Percentiles rank a stretch among this genome's conserved stretches.
Evolutionary conservation across 345 rosid genomes (phyloP).

Genomic region (Eucalyptus pauciflora): DNA sequence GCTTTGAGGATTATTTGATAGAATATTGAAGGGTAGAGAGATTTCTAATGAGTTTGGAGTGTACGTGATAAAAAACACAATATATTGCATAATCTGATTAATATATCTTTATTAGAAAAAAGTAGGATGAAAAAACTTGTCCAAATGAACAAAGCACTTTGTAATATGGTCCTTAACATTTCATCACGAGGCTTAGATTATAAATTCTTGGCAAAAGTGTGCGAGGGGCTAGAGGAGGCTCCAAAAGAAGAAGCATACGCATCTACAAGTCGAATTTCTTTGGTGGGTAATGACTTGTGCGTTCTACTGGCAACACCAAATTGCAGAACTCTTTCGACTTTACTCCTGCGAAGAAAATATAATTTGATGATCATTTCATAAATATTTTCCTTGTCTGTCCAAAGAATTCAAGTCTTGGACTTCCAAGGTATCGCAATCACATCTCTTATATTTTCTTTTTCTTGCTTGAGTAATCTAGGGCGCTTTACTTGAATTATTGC

Average conservation of each 20-base stretch:
- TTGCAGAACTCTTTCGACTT: background rate
- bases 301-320: background rate
- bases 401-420: background rate
- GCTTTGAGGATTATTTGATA: conserved; percentile 4
- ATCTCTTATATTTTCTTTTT: background rate
- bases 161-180: background rate
- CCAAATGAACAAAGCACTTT: background rate
- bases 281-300: background rate
- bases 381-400: too few species aligned
- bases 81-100: background rate
- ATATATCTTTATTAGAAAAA: background rate
- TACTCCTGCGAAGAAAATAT: background rate
- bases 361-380: background rate
- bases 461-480: background rate
- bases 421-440: background rate
- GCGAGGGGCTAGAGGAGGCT: background rate
- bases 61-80: too few species aligned
- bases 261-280: background rate
- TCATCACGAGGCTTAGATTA: background rate
- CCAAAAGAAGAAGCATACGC: background rate
- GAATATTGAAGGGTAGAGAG: conserved; percentile 13
- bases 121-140: background rate
- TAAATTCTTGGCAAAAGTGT: too few species aligned
- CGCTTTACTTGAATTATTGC: background rate
- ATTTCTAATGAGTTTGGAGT: background rate